Conservation (phyloP, 2,329 filamentous ascomycete species). For the Diplocarpon rosae region DNA sequence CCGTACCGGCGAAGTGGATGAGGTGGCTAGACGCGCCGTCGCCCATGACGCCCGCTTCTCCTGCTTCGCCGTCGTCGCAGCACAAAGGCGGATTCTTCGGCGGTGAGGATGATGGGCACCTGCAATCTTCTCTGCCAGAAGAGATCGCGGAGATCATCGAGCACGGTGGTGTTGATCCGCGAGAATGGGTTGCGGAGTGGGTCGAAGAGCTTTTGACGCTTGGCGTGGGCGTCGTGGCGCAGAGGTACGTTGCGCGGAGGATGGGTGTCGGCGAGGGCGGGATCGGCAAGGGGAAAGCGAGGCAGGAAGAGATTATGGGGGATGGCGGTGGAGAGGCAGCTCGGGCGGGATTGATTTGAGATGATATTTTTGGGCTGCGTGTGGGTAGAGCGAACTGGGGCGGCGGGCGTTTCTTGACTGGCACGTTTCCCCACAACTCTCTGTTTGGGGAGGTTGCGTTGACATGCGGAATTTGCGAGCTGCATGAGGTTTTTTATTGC, state of each 20-base stretch:
- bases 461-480: too few relatives aligned
- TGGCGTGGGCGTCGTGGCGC: slow-evolving; percentile 74
- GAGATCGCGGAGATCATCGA: slow-evolving; percentile 82
- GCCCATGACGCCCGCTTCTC: slow-evolving; percentile 40
- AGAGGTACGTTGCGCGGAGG: slow-evolving; percentile 84
- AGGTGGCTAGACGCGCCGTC: slow-evolving; percentile 76
- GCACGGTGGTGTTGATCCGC: slow-evolving; percentile 66
- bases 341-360: slow-evolving; percentile 40
- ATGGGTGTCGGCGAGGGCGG: slow-evolving; percentile 91
- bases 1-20: slow-evolving; percentile 75
- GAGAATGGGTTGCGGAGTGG: slow-evolving; percentile 98
- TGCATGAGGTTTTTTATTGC: too few relatives aligned
- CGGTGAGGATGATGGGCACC: slow-evolving; percentile 37
- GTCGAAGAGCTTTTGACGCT: slow-evolving; percentile 77
- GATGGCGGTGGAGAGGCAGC: slow-evolving; percentile 50
- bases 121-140: slow-evolving; percentile 49
- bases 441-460: too few relatives aligned
- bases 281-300: slow-evolving; percentile 50
- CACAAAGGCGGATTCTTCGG: slow-evolving; percentile 23
- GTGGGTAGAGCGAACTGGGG: background rate
- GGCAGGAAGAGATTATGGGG: slow-evolving; percentile 42
- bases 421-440: too few relatives aligned
- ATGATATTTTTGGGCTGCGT: slow-evolving; percentile 1
- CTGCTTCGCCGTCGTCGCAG: slow-evolving; percentile 19
- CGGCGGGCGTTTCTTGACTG: background rate